phyloP scores from a whole-genome alignment of 768 basidiomycete genomes.

The Dendrothele bispora region DNA sequence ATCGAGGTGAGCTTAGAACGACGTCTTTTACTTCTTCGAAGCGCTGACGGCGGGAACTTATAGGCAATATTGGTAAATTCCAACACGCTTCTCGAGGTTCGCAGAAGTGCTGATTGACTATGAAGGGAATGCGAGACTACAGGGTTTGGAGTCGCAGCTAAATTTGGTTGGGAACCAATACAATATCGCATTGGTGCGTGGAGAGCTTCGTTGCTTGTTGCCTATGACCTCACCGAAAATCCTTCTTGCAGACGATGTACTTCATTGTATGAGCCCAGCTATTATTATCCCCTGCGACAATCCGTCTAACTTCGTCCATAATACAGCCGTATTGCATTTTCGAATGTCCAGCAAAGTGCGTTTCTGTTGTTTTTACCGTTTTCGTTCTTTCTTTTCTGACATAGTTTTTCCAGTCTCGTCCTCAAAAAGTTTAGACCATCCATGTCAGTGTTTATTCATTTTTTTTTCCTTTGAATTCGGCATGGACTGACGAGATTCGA shows the following conservation, averaged over 20 bases:
- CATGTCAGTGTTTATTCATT: constrained; percentile 32
- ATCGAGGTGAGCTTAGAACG: constrained; percentile 45
- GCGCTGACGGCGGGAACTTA: background rate
- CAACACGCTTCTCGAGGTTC: background rate
- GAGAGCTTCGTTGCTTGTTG: background rate
- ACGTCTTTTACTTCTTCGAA: background rate
- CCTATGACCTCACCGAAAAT: background rate
- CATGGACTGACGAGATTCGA: no score
- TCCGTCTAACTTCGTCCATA: background rate
- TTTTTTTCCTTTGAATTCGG: no score
- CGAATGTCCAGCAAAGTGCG: constrained; percentile 71
- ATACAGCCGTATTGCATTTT: constrained; percentile 62
- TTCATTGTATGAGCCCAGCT: constrained; percentile 51
- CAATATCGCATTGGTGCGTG: constrained; percentile 61
- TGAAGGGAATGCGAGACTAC: constrained; percentile 66
- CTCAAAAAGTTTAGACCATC: constrained; percentile 67
- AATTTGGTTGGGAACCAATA: constrained; percentile 58
- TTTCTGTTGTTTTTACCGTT: background rate
- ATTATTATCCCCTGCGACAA: background rate
- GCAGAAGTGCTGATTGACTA: constrained; percentile 1
- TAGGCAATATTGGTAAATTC: constrained; percentile 57
- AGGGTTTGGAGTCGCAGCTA: constrained; percentile 59
- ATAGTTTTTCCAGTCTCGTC: constrained; percentile 25
- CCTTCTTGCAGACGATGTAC: constrained; percentile 57
- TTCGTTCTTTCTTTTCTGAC: background rate